Base-by-base conservation (phyloP, 2,329 filamentous ascomycete species). In the Aspergillus quadricinctus region DNA sequence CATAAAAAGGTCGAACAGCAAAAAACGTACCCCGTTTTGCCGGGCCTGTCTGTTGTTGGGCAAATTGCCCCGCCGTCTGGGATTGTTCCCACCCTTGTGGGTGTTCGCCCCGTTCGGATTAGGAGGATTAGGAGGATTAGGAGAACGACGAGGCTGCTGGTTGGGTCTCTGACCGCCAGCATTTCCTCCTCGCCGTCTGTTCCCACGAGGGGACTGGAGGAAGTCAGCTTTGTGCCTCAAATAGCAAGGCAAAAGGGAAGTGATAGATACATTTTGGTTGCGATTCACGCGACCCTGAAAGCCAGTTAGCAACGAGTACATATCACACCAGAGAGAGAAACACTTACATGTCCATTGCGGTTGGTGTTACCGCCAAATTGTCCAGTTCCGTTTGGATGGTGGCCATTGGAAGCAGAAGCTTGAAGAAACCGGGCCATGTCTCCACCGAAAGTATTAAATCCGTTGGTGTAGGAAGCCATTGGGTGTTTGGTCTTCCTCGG, bases 401-500 rank as follows among this genome's bases (percentile, higher is more conserved):
- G 11, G 43, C 43, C 43, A 23, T 46, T 46, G 4, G 43, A 23
- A 46, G 43, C 21, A 46, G 43, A 46, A 46, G 43, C 43, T 46
- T 46, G 43, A 46, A 46, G 43, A 46, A 46, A 46, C 43, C 43
- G 5, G 43, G 43, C 43, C 11, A 25, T 46, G 43, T 27, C 10
- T 4, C 43, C 43, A 8, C 43, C 43, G 43, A 49, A n/a, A 14
- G 43, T 23, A 17, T 46, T 27, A 19, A 43, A n/a, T 58, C 43
- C 48, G 48, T 52, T 40, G 41, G n/a, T 43, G 25, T 21, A 48
- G 50, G 5, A 28, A 55, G 52, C 52, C 52, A 54, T 54, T 46
- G 43, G 43, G 5, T 53, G 51, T 25, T 59, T 51, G n/a, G 43
- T 46, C 3, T n/a, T 21, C 35, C 23, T 17, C 37, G 9, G 49